Base-by-base conservation (phyloP, 306 rosid species). In the Cajanus cajan region DNA sequence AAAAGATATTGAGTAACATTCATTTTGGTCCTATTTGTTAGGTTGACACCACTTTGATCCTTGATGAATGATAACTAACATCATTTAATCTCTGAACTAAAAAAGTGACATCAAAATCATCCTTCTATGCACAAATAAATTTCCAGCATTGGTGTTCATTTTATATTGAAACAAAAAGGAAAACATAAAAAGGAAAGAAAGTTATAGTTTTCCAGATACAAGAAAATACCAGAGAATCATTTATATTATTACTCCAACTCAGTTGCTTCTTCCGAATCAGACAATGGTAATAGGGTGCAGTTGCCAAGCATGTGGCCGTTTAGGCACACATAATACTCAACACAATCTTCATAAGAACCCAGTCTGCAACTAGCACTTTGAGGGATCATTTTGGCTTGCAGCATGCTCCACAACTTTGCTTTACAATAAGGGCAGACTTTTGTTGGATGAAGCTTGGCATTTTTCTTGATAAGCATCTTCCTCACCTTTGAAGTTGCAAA, bases 391-490 rank as follows among this genome's bases (percentile, higher is more conserved):
- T 85, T 83, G 41, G 97, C 96, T 82, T 92, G 94, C 83, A 85
- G 78, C 97, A 92, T 92, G 88, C 87, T 92, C 97, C 97, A 92
- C 68, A 88, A 37, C 86, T 92, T 92, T 15, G 97, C 96, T 86
- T 87, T 92, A 52, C 97, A 92, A 68, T 89, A 92, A 41, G 96
- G 93, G 84, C 97, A 92, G 11, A 92, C 92, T 87, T 92, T 93
- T 41, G 88, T 90, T 1, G 92, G 93, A 87, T 92, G 96, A 74
- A 90, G 88, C 80, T 86, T 75, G 41, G 96, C 97, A 34, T 25
- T 88, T 81, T 48, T 90, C 21, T 73, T 76, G 39, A 92, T 92
- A 81, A 93, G 89, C 94, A 90, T 82, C 86, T 86, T 86, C 83
- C 87, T 82, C 33, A 88, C 92, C 83, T 90, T 86, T 12, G 96